Conservation (phyloP, 164 flowering plant species). For the Santalum album region DNA sequence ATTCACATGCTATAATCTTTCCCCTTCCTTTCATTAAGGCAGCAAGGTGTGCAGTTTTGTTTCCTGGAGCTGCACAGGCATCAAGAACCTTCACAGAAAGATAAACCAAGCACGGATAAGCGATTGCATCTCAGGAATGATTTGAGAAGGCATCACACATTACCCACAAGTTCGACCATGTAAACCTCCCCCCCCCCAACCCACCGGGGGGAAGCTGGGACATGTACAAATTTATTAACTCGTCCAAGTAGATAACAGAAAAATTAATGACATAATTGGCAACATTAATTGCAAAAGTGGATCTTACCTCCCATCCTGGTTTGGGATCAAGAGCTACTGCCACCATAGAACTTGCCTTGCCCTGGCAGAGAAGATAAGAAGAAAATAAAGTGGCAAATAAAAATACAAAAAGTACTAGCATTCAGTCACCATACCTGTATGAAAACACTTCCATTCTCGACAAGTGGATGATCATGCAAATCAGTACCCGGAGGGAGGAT, state of each 20-base stretch:
- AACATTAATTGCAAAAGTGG: background rate
- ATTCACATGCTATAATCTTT: conserved; percentile 78
- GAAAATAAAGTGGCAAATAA: background rate
- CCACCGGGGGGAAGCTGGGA: too few species aligned
- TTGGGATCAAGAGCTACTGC: conserved; percentile 77
- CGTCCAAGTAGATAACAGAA: too few species aligned
- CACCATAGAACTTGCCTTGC: conserved; percentile 92
- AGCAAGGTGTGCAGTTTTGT: conserved; percentile 83
- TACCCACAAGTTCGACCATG: too few species aligned
- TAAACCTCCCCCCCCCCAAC: too few species aligned
- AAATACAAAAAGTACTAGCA: background rate
- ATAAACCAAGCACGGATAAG: background rate
- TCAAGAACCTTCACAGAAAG: conserved; percentile 74
- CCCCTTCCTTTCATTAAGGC: conserved; percentile 80
- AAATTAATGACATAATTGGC: background rate
- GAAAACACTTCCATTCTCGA: conserved; percentile 64
- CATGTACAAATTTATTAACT: too few species aligned
- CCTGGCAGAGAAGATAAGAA: conserved; percentile 19
- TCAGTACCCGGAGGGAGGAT: conserved; percentile 77
- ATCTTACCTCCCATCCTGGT: conserved; percentile 77
- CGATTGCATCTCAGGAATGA: background rate
- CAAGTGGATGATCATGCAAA: conserved; percentile 77
- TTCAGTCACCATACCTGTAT: conserved; percentile 54
- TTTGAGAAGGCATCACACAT: too few species aligned
- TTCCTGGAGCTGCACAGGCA: conserved; percentile 93